Conservation (phyloP, 2,329 filamentous ascomycete species). For the Aspergillus sp. region DNA sequence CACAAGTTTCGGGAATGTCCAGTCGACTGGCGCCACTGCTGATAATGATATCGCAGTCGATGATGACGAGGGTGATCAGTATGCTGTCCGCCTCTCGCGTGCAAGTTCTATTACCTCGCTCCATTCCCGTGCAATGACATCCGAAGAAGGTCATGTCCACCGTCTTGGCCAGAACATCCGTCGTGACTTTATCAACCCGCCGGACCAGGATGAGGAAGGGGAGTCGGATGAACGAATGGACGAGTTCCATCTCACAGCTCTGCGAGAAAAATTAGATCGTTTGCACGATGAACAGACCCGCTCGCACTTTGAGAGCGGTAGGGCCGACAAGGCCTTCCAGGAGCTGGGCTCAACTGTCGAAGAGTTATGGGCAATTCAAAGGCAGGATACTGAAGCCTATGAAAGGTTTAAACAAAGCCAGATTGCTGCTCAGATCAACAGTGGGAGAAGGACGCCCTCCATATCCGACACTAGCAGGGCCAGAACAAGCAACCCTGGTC, state of each 20-base stretch:
- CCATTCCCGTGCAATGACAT: slow-evolving; percentile 62
- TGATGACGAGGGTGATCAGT: slow-evolving; percentile 44
- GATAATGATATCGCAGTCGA: slow-evolving; percentile 37
- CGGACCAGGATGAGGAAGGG: slow-evolving; percentile 38
- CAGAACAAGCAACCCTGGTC: not conserved
- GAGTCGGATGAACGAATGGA: slow-evolving; percentile 34
- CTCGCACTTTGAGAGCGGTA: slow-evolving; percentile 38
- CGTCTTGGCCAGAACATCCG: slow-evolving; percentile 67
- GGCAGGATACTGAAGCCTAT: slow-evolving; percentile 46
- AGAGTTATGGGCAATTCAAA: slow-evolving; percentile 43
- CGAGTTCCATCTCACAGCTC: slow-evolving; percentile 45
- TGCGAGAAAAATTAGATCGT: slow-evolving; percentile 45
- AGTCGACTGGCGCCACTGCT: slow-evolving; percentile 21
- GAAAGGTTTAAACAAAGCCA: slow-evolving; percentile 46
- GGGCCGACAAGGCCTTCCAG: slow-evolving; percentile 41
- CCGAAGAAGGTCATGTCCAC: slow-evolving; percentile 69
- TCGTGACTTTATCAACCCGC: slow-evolving; percentile 59
- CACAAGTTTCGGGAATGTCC: slow-evolving; percentile 32
- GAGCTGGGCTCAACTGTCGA: slow-evolving; percentile 47
- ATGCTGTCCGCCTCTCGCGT: slow-evolving; percentile 53
- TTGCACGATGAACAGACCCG: slow-evolving; percentile 44
- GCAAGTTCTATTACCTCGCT: slow-evolving; percentile 68
- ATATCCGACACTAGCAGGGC: slow-evolving; percentile 6
- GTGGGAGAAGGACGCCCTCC: slow-evolving; percentile 29
- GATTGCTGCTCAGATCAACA: slow-evolving; percentile 48